phyloP scores from a whole-genome alignment of 1,284 basidiomycete genomes.

The Microstroma glucosiphilum region DNA sequence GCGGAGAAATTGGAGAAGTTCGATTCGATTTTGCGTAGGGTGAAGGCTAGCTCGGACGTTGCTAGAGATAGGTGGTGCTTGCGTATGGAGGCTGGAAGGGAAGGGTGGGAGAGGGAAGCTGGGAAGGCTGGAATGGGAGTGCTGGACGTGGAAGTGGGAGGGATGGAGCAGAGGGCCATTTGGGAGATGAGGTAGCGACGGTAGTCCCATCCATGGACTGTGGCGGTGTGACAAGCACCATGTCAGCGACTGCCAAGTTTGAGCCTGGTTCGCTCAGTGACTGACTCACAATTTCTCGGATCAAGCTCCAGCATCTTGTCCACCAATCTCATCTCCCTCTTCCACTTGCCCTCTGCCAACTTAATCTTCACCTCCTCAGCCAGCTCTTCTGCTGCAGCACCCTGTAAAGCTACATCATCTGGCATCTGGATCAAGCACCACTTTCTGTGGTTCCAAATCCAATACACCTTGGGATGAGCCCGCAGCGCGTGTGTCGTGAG shows the following conservation, averaged over 20 bases:
- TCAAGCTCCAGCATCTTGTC: constrained; percentile 48
- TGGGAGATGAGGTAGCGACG: constrained; percentile 35
- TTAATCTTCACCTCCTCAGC: neutral
- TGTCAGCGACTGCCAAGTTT: neutral
- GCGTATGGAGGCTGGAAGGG: neutral
- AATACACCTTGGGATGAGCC: constrained; percentile 49
- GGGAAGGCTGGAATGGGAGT: constrained; percentile 6
- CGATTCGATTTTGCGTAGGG: constrained; percentile 79
- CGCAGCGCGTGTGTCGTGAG: constrained; percentile 42
- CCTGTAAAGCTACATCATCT: neutral
- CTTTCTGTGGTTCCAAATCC: constrained; percentile 50
- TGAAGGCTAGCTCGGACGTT: constrained; percentile 51
- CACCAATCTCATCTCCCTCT: constrained; percentile 36
- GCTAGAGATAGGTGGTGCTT: constrained; percentile 23
- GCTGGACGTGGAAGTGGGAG: constrained; percentile 14
- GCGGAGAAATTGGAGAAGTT: constrained; percentile 98
- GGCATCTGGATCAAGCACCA: constrained; percentile 41
- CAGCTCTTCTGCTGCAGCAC: neutral
- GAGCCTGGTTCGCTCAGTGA: neutral
- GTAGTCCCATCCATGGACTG: constrained; percentile 47
- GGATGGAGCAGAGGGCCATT: constrained; percentile 22
- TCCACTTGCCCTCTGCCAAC: constrained; percentile 26
- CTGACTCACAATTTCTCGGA: constrained; percentile 41
- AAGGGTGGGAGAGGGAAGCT: neutral
- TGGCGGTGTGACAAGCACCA: neutral